Base-by-base conservation (phyloP, 352 stramenopile species). In the Pseudoperonospora humuli region DNA sequence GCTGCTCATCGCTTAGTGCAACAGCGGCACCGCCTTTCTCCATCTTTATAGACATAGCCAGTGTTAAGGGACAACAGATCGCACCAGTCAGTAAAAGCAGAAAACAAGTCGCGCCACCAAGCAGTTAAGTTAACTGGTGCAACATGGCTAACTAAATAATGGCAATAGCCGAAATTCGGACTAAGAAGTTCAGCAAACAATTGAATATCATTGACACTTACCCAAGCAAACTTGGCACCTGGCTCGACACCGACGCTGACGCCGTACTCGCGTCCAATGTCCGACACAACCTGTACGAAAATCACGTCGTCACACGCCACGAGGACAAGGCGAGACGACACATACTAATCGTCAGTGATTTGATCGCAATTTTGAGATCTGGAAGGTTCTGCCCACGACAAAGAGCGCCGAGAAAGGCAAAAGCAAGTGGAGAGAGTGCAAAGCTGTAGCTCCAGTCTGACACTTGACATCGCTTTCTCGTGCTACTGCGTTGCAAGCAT, bases 21-120 rank as follows among this genome's bases (percentile, higher is more conserved):
- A 56, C 48, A 51, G 36, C 44, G 33, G 39, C 55, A 33, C 38
- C 61, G 61, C 61, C 61, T 70, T 66, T 70, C 61, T 70, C 61
- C 56, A 70, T 66, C 61, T 70, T 54, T 26, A 59, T 57, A 54
- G 40, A 67, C 59, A 68, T 68, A 68, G 59, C 59, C 59, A 68
- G 57, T 61, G 54, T 56, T 58, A 54, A 68, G 14, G 49, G 41
- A 59, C 45, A 68, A 43, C 55, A 70, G 46, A 62, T 60, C 54
- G 53, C 45, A 45, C 51, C 35, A 55, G 44, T 67, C 35, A 68
- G 58, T 67, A 43, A 35, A 17, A 54, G 44, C n/a, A 25, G 42
- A 29, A 29, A 10, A 29, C 26, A 29, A 29, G 26, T 9, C 26
- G 8, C 39, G 3, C 33, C n/a, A 26, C 36, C 24, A 41, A 34